Base-by-base conservation (phyloP, 257 asterid species). In the Salvia splendens region DNA sequence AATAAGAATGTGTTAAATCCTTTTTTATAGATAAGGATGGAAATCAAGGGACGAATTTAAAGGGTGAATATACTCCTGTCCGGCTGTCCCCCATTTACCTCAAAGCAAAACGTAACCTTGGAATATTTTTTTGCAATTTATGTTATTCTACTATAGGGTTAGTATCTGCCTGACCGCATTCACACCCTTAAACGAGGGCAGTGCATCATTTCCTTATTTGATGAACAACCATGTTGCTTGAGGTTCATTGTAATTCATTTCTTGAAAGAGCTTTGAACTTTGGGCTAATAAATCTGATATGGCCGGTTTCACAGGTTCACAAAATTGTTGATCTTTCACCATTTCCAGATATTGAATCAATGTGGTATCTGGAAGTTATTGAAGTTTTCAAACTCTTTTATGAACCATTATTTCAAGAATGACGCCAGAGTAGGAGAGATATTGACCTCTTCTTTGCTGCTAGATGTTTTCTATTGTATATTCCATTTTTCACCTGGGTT, bases 341-440 rank as follows among this genome's bases (percentile, higher is more conserved):
- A 12, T 79, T 70, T 74, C 95, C 96, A 24, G 89, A 88, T 68
- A 83, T 97, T 82, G 97, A 93, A 80, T 73, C 97, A 20, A 87
- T 86, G 97, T 93, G 98, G 98, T 86, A 93, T 66, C 92, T 93
- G 40, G 98, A 89, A 83, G 97, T 89, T 55, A 61, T 88, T 55
- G 98, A 93, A 83, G 94, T 82, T 61, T 89, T 82, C 80, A 85
- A 85, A 61, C 85, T 89, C 42, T 93, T 87, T 78, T 93, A 93
- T 71, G 80, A 78, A 68, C 88, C 90, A 55, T 35, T 65, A 7
- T 75, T 82, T 30, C 83, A 77, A 77, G 83, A 74, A 38, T 84
- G 81, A 79, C 55, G 56, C 55, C 24, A 9, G 54, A 10, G 41
- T 35, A 54, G 55, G 64, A 66, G 11, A 12, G 66, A 60, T 40